These are phyloP conservation scores for Jacaranda mimosifolia DNA, from an alignment of 257 asterid genomes.

Conservation along the genomic window DNA sequence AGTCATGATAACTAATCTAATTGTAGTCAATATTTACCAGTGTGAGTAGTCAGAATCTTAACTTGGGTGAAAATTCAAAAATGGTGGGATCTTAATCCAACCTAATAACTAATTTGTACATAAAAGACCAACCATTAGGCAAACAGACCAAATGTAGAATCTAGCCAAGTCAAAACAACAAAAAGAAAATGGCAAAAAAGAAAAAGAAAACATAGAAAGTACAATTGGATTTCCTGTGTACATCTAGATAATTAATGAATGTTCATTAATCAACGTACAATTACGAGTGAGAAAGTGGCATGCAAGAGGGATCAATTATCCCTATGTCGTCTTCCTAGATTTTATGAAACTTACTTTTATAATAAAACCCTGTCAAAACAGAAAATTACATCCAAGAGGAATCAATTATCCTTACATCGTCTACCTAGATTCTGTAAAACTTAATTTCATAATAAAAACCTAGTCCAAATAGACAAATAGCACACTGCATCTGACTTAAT, in stretches of 20 bases:
- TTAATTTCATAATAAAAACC: background rate
- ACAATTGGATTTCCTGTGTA: background rate
- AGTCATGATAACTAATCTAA: background rate
- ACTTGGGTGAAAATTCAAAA: background rate
- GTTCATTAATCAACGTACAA: slow-evolving; percentile 2
- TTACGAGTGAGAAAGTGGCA: slow-evolving; percentile 1
- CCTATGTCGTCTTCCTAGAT: background rate
- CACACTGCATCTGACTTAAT: slow-evolving; percentile 10
- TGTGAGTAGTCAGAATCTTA: background rate
- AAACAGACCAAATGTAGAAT: background rate
- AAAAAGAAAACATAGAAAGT: background rate
- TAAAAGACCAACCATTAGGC: background rate
- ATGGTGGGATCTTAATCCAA: slow-evolving; percentile 7
- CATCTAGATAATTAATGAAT: background rate
- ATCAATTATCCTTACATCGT: background rate
- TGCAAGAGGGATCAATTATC: background rate
- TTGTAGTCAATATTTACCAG: background rate
- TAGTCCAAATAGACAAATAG: background rate
- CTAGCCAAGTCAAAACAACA: slow-evolving; percentile 10
- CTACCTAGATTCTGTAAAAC: slow-evolving; percentile 1
- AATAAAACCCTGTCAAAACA: no score
- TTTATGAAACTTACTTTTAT: no score
- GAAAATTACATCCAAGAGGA: no score
- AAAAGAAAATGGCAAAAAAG: no score
- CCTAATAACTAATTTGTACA: slow-evolving; percentile 19